A percentile compares a stretch with the other conserved stretches of the same genome.
Conservation (phyloP, 2,329 filamentous ascomycete genomes). For the Seiridium unicorne region DNA sequence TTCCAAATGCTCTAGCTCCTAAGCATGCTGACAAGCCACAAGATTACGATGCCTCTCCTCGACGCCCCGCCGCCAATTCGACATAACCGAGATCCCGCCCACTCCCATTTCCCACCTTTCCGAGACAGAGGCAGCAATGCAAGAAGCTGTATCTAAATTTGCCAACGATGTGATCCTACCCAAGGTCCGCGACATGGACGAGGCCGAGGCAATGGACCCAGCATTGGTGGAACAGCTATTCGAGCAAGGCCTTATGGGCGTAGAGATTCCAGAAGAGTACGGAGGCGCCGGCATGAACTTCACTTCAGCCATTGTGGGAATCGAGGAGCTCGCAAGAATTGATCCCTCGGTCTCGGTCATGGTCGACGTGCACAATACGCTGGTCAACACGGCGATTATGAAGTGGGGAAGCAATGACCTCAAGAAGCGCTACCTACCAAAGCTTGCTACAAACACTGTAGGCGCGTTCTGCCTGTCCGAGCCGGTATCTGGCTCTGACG, state of each 20-base stretch:
- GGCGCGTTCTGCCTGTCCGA: constrained; percentile 92
- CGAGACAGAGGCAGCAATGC: constrained; percentile 86
- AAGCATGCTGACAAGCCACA: constrained; percentile 4
- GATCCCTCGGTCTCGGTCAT: constrained; percentile 94
- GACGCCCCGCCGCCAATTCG: constrained; percentile 54
- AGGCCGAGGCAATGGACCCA: constrained; percentile 91
- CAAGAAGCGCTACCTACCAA: constrained; percentile 87
- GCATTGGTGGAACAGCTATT: constrained; percentile 87
- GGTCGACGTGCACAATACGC: constrained; percentile 96
- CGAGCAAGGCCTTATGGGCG: constrained; percentile 94
- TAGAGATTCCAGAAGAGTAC: constrained; percentile 97
- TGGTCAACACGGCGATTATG: constrained; percentile 90
- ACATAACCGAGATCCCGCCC: constrained; percentile 77
- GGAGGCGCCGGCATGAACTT: constrained; percentile 99
- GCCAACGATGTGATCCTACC: constrained; percentile 85
- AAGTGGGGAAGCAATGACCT: constrained; percentile 76
- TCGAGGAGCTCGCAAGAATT: constrained; percentile 91
- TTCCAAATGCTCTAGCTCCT: background rate
- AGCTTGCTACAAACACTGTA: constrained; percentile 84
- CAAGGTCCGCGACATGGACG: constrained; percentile 95
- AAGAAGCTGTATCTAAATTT: constrained; percentile 87
- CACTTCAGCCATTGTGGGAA: constrained; percentile 90
- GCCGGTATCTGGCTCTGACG: constrained; percentile 89
- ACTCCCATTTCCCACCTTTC: constrained; percentile 92
- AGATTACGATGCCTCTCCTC: constrained; percentile 57